phyloP scores from a whole-genome alignment of 1,284 basidiomycete genomes.

The Rhodotorula sp. region DNA sequence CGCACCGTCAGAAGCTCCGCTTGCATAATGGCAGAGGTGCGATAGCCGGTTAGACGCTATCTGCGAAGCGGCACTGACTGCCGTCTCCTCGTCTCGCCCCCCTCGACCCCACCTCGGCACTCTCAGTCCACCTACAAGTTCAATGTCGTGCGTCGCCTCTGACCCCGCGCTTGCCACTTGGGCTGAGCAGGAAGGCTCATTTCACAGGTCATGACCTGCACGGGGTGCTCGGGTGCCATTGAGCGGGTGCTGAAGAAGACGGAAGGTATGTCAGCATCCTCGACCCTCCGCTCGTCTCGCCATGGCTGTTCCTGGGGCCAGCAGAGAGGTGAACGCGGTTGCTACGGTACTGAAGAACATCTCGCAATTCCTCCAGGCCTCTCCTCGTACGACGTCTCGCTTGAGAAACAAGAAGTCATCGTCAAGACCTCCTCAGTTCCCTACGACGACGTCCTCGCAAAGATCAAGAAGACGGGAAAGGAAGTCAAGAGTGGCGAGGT shows the following conservation, averaged over 20 bases:
- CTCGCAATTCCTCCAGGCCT: slow-evolving; percentile 18
- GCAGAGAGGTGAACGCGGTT: neutral
- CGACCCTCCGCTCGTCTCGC: neutral
- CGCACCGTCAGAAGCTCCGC: neutral
- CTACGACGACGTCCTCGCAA: slow-evolving; percentile 35
- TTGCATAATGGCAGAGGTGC: neutral
- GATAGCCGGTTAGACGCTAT: neutral
- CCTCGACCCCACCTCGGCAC: neutral
- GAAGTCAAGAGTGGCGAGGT: slow-evolving; percentile 30
- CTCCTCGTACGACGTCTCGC: slow-evolving; percentile 33
- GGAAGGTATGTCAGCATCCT: slow-evolving; percentile 30
- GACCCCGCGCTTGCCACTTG: neutral
- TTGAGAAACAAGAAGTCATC: slow-evolving; percentile 34
- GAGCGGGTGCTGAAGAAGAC: slow-evolving; percentile 41
- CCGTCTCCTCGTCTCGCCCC: neutral
- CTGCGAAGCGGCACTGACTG: neutral
- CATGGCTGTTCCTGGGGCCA: neutral
- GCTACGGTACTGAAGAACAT: too few relatives aligned
- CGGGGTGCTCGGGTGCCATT: slow-evolving; percentile 42
- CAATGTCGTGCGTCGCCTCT: slow-evolving; percentile 32
- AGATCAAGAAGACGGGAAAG: slow-evolving; percentile 43
- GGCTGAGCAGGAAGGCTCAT: too few relatives aligned
- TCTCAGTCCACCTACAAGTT: slow-evolving; percentile 41
- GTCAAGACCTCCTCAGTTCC: slow-evolving; percentile 23
- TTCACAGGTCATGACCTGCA: slow-evolving; percentile 41